Percentiles rank a stretch among this genome's conserved stretches.
Conservation (phyloP, 805 yeast species). For the Candida boidinii region DNA sequence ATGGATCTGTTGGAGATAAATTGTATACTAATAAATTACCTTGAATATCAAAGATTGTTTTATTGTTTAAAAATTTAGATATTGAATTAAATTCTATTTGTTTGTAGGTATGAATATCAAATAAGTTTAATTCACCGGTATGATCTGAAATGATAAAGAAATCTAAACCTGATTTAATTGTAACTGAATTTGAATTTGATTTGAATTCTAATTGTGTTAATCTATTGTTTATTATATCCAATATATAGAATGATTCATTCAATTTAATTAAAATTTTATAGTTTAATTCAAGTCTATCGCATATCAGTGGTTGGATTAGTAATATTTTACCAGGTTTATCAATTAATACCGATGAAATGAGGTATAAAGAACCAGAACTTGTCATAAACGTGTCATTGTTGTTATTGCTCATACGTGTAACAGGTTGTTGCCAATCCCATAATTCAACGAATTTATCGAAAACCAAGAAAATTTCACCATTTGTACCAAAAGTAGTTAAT, state of each 20-base stretch:
- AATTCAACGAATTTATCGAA: conserved; percentile 23
- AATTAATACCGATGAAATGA: too few relatives aligned
- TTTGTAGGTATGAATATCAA: not conserved
- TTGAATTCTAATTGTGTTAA: too few relatives aligned
- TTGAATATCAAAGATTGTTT: conserved; percentile 39
- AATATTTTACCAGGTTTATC: conserved; percentile 8
- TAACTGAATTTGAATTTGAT: too few relatives aligned
- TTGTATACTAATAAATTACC: conserved; percentile 42
- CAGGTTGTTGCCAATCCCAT: conserved; percentile 30
- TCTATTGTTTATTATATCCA: too few relatives aligned
- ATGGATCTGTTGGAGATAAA: conserved; percentile 31
- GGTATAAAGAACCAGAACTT: too few relatives aligned
- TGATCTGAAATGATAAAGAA: not conserved
- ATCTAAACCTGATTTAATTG: not conserved
- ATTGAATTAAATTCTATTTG: not conserved
- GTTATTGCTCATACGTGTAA: too few relatives aligned
- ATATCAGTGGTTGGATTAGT: conserved; percentile 15
- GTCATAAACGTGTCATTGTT: too few relatives aligned
- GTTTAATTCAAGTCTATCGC: conserved; percentile 11
- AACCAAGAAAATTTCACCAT: conserved; percentile 28
- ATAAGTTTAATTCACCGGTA: conserved; percentile 10
- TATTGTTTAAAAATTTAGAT: conserved; percentile 20
- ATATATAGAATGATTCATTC: too few relatives aligned
- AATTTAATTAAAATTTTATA: conserved; percentile 14
- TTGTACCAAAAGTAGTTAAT: conserved; percentile 27